Base-by-base conservation (phyloP, 805 yeast genomes). In the Saccharomycodes ludwigii region DNA sequence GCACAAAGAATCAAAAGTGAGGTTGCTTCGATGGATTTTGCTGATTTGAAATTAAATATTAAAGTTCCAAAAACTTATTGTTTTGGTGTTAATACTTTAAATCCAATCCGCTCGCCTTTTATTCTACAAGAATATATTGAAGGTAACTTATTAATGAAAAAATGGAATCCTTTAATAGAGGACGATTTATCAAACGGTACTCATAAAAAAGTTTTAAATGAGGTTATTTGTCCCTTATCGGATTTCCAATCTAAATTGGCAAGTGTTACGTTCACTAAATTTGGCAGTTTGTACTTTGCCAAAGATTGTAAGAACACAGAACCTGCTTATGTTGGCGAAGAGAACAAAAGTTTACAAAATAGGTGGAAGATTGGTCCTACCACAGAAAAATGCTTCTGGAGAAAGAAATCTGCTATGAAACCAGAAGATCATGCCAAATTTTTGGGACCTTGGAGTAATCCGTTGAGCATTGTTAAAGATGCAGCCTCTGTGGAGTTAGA, bases 291-390 rank as follows among this genome's bases (percentile, higher is more conserved):
- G 16, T 88, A 81, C 54, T 88, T 84, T 54, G 59, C 69, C 27
- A 70, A 73, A 32, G 95, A 85, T 49, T 76, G 75, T 14, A 55
- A 56, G 23, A 61, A 65, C 3, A 33, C 42, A 16, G 48, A 48
- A 27, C 48, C 44, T 51, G 44, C 71, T 14, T 82, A 78, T 43
- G 74, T 68, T 4, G 81, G 74, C 10, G 94, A 83, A 54, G 56
- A 65, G 12, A 56, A 64, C 6, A 58, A 54, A 21, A 40, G 41
- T 18, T 57, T 81, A 29, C 59, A 61, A 32, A 66, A 70, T 39
- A 71, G 94, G 59, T 86, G 94, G 93, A 68, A 77, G 50, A 73
- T 88, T 42, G 97, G 98, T 5, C 91, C 94, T n/a, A 70, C 82
- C 16, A 74, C 73, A 19, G 96, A 88, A 54, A 68, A 79, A 42